Evolutionary conservation across 2,329 filamentous ascomycete genomes (phyloP).

Genomic region (Dendryphion nanum): DNA sequence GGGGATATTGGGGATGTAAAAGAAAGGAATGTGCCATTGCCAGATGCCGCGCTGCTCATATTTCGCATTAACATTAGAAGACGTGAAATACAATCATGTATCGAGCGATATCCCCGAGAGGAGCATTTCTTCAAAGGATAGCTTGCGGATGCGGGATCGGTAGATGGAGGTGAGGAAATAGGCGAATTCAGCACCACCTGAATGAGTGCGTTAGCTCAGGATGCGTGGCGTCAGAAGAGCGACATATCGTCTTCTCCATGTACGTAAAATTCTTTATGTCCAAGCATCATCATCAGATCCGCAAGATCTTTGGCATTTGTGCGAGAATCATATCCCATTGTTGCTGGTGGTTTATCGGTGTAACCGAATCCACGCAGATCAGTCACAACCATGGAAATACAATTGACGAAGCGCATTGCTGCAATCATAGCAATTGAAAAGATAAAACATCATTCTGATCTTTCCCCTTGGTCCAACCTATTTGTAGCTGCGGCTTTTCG

Average conservation of each 20-base stretch:
- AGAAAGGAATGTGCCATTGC: constrained; percentile 25
- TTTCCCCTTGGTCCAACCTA: too few species aligned
- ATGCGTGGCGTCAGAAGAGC: too few species aligned
- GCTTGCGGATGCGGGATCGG: constrained; percentile 27
- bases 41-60: constrained; percentile 33
- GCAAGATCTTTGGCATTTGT: constrained; percentile 33
- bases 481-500: too few species aligned
- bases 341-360: constrained; percentile 35
- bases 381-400: constrained; percentile 34
- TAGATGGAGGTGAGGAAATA: constrained; percentile 27
- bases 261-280: constrained; percentile 31
- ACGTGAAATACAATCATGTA: constrained; percentile 28
- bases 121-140: constrained; percentile 34
- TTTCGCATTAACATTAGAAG: constrained; percentile 30
- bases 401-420: too few species aligned
- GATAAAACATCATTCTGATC: too few species aligned
- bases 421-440: too few species aligned
- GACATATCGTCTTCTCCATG: constrained; percentile 23
- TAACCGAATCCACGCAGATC: constrained; percentile 38
- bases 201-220: too few species aligned
- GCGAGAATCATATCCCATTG: constrained; percentile 32
- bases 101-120: constrained; percentile 30
- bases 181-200: constrained; percentile 12
- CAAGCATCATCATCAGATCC: constrained; percentile 34
- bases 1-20: constrained; percentile 33